phyloP scores from a whole-genome alignment of 139 green algal genomes.

The Volvox reticuliferus region DNA sequence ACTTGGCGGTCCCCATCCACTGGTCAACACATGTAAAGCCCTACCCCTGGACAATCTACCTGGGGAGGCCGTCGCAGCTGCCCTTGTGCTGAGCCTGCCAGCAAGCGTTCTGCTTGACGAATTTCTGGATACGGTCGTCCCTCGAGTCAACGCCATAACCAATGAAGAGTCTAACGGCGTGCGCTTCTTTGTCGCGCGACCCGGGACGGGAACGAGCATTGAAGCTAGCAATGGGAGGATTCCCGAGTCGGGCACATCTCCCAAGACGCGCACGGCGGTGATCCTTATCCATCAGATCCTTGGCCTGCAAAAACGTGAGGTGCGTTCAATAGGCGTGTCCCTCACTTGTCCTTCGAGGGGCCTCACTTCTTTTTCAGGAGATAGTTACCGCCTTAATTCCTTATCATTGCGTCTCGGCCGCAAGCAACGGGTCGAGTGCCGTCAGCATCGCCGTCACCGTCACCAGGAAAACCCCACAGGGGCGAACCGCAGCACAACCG shows the following conservation, averaged over 20 bases:
- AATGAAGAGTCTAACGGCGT: constrained; percentile 6
- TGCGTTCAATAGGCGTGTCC: not conserved
- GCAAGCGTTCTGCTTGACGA: constrained; percentile 20
- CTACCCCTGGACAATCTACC: not conserved
- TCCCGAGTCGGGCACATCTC: not conserved
- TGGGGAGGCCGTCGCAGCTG: not conserved
- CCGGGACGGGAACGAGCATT: not conserved
- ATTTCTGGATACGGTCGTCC: not conserved
- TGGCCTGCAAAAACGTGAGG: constrained; percentile 23
- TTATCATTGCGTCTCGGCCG: no score
- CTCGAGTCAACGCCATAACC: constrained; percentile 4
- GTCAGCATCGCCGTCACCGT: no score
- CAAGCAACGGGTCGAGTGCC: no score
- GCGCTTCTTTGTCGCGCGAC: constrained; percentile 10
- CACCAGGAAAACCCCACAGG: no score
- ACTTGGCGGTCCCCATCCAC: not conserved
- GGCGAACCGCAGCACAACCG: no score
- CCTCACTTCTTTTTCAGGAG: no score
- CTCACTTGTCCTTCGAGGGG: no score
- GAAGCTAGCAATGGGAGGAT: not conserved
- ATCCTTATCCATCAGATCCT: constrained; percentile 41
- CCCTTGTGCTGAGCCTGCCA: not conserved
- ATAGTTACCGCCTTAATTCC: no score
- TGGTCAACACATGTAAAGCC: not conserved
- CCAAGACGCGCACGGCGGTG: not conserved